These are phyloP conservation scores for Penicillium simplicissimum DNA, from an alignment of 495 filamentous ascomycete species.

Conservation along the genomic window DNA sequence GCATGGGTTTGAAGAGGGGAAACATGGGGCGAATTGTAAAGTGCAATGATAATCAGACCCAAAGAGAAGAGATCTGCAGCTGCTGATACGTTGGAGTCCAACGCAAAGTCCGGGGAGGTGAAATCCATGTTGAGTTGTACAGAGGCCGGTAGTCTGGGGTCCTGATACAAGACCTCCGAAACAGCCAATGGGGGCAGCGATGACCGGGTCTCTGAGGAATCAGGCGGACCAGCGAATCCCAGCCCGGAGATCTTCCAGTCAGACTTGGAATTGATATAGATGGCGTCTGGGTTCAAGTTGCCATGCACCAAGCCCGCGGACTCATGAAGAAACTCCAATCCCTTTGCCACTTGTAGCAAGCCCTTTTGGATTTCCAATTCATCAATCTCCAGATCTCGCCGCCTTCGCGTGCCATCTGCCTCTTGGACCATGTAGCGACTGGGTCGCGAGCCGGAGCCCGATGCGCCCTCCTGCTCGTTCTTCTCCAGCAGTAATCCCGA, in stretches of 20 bases:
- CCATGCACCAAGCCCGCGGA: constrained; percentile 92
- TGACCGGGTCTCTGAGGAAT: constrained; percentile 65
- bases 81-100: constrained; percentile 79
- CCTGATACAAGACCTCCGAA: constrained; percentile 79
- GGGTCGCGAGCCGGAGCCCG: constrained; percentile 59
- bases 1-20: constrained; percentile 82
- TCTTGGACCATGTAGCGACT: constrained; percentile 84
- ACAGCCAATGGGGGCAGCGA: constrained; percentile 74
- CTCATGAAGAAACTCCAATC: constrained; percentile 93
- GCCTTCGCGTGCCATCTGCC: constrained; percentile 66
- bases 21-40: constrained; percentile 89
- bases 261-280: constrained; percentile 93
- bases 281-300: constrained; percentile 93
- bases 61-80: constrained; percentile 91
- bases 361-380: constrained; percentile 98
- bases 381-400: constrained; percentile 90
- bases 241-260: constrained; percentile 98
- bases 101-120: constrained; percentile 86
- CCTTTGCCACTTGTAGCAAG: constrained; percentile 87
- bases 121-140: constrained; percentile 93
- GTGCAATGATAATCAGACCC: constrained; percentile 80
- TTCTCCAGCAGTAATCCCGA: constrained; percentile 81
- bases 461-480: constrained; percentile 76
- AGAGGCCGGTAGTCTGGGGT: constrained; percentile 76
- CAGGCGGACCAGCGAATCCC: constrained; percentile 79